Base-by-base conservation (phyloP, 2,329 filamentous ascomycete species). In the Phaeosphaeria sp. region DNA sequence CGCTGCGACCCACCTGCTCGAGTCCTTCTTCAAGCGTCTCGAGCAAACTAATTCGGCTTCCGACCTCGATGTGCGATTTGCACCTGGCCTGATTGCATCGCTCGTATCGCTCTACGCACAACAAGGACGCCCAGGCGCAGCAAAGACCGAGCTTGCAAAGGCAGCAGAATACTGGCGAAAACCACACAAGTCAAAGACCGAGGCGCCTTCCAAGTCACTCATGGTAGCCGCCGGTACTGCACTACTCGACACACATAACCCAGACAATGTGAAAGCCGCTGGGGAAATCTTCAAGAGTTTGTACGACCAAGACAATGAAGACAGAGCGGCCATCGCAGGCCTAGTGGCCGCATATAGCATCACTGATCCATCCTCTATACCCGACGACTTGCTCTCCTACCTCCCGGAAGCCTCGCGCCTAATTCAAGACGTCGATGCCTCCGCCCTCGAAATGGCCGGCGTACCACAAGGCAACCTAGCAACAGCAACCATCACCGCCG, bases 271-370 rank as follows among this genome's bases (percentile, higher is more conserved):
- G 24, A 77, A 83, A 15, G 82, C 87, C 0, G 93, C 95, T 0
- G 88, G 88, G 2, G 85, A 90, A n/a, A 89, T 95, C 7, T 98
- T 98, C 77, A 84, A 86, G 51, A 85, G 85, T 48, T 83, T 98
- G 13, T 86, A 90, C 62, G 78, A 85, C 2, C 83, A 87, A 57
- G 84, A 92, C 43, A 81, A 84, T n/a, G 81, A 81, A 40, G 91
- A 96, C 67, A 84, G 84, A 30, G 84, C 90, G 53, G 89, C 91
- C 1, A 86, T 87, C 17, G 93, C 93, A 8, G 95, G 95, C 1
- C 87, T 95, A n/a, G 86, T 98, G 7, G 95, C 95, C 2, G 89
- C 93, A 9, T 87, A 91, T 66, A 90, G 91, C 25, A 86, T 86
- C 1, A 81, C 80, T 1, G 83, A 90, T 59, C 83, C 85, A 1